These are phyloP conservation scores for Magnaporthales sp. DNA, from an alignment of 2,329 filamentous ascomycete genomes.

Conservation along the genomic window DNA sequence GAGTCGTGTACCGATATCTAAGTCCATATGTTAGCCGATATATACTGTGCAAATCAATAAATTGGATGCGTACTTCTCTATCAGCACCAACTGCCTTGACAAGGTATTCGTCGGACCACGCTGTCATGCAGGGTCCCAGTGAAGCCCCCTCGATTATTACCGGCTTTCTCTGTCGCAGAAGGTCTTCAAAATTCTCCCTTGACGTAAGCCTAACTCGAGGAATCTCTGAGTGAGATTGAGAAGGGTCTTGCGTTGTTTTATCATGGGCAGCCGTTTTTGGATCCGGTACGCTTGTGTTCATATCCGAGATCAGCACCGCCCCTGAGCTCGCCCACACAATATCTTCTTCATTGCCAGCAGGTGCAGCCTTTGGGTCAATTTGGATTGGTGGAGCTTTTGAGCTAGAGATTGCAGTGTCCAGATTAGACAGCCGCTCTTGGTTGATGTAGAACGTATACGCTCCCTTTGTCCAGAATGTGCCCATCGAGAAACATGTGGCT, in stretches of 20 bases:
- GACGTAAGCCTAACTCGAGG: slow-evolving; percentile 43
- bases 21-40: neutral
- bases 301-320: neutral
- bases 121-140: slow-evolving; percentile 56
- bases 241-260: neutral
- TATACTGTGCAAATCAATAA: neutral
- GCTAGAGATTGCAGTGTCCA: neutral
- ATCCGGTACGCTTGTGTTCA: neutral
- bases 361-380: neutral
- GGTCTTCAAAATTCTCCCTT: slow-evolving; percentile 46
- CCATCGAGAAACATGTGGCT: slow-evolving; percentile 85
- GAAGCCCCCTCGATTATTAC: slow-evolving; percentile 56
- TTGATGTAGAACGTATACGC: slow-evolving; percentile 31
- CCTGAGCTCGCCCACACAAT: neutral
- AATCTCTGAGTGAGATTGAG: slow-evolving; percentile 22
- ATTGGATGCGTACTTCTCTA: slow-evolving; percentile 40
- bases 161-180: slow-evolving; percentile 51
- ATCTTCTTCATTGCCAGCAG: neutral
- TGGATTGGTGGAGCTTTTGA: neutral
- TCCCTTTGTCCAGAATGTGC: slow-evolving; percentile 70
- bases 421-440: neutral
- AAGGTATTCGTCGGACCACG: slow-evolving; percentile 65
- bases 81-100: slow-evolving; percentile 49
- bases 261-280: neutral
- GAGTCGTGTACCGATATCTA: slow-evolving; percentile 70